These are phyloP conservation scores for Cordyceps farinosa DNA, from an alignment of 2,329 filamentous ascomycete species.

Conservation along the genomic window DNA sequence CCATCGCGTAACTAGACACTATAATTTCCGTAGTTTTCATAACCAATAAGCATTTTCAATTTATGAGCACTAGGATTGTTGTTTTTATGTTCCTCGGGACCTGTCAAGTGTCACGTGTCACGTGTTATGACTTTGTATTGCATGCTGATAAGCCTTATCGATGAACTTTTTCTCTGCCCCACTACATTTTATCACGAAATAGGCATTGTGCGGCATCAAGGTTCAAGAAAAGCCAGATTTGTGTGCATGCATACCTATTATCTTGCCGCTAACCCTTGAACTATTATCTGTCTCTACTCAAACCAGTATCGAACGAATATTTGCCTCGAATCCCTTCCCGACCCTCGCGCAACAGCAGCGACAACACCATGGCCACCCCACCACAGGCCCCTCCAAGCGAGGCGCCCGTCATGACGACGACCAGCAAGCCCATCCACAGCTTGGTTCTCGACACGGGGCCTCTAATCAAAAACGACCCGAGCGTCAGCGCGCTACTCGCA, in stretches of 20 bases:
- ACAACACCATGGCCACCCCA: slow-evolving; percentile 16
- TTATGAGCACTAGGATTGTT: background rate
- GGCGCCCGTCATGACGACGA: slow-evolving; percentile 19
- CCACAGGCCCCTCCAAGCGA: slow-evolving; percentile 12
- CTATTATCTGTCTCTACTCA: background rate
- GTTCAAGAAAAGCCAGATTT: background rate
- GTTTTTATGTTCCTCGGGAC: background rate
- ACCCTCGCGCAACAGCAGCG: background rate
- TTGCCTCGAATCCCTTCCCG: background rate
- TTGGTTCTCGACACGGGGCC: slow-evolving; percentile 89
- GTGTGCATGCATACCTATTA: too few relatives aligned
- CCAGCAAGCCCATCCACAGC: slow-evolving; percentile 68
- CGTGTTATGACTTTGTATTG: background rate
- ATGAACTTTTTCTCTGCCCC: slow-evolving; percentile 16
- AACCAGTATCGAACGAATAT: too few relatives aligned
- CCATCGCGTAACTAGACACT: too few relatives aligned
- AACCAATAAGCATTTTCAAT: background rate
- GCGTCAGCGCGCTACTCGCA: slow-evolving; percentile 74
- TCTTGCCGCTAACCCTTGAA: background rate
- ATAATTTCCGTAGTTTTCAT: too few relatives aligned
- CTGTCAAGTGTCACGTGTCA: background rate
- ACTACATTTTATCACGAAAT: slow-evolving; percentile 9
- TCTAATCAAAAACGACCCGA: slow-evolving; percentile 87
- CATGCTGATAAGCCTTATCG: slow-evolving; percentile 12
- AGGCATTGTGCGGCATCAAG: slow-evolving; percentile 13